A percentile compares a stretch with the other conserved stretches of the same genome.
Evolutionary conservation across 2,329 filamentous ascomycete species (phyloP).

Genomic region (Samsoniella hepiali): DNA sequence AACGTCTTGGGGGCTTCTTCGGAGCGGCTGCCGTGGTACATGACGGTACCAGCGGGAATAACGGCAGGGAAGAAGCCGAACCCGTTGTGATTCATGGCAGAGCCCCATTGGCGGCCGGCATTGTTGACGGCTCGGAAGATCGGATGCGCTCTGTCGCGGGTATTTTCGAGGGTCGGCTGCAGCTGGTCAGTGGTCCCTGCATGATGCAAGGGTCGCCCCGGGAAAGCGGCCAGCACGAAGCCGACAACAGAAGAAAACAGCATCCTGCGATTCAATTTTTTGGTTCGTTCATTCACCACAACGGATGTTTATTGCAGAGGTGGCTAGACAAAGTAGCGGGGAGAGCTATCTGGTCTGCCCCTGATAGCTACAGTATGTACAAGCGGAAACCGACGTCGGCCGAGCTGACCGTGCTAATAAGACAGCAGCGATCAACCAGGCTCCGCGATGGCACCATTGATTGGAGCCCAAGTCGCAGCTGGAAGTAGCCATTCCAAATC

Average conservation of each 20-base stretch:
- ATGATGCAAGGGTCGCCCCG: background rate
- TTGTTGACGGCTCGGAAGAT: slow-evolving; percentile 73
- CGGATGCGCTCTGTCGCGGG: slow-evolving; percentile 53
- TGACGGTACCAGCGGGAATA: slow-evolving; percentile 59
- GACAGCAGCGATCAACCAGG: background rate
- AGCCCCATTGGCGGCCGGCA: slow-evolving; percentile 72
- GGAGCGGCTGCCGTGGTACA: slow-evolving; percentile 62
- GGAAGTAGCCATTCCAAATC: background rate
- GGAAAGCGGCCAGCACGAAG: background rate
- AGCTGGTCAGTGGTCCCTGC: background rate
- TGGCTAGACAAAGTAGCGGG: background rate
- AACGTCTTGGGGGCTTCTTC: slow-evolving; percentile 47
- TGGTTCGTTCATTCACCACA: background rate
- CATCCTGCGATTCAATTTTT: background rate
- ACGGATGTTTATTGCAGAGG: background rate
- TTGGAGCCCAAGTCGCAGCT: background rate
- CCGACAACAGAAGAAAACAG: background rate
- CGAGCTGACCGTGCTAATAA: background rate
- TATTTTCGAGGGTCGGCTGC: slow-evolving; percentile 24
- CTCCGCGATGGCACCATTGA: background rate
- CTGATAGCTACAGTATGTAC: background rate
- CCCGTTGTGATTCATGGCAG: slow-evolving; percentile 70
- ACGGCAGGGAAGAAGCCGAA: slow-evolving; percentile 67
- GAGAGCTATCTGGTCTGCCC: background rate
- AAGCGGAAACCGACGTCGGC: slow-evolving; percentile 7